Conservation (phyloP, 345 rosid genomes). For the Litchi chinensis region DNA sequence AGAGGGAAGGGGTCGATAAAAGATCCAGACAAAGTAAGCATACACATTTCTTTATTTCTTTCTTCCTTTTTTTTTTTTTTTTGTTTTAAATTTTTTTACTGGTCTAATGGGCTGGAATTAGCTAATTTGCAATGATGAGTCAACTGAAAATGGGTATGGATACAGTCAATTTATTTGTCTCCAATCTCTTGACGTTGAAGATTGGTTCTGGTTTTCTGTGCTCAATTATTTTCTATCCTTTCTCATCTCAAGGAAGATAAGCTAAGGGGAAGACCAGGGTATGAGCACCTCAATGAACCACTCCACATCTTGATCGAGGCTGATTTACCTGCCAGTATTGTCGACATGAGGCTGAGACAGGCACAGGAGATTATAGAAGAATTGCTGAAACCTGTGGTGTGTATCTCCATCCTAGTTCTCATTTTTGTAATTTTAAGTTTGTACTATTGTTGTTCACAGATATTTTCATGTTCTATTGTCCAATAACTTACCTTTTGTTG, state of each 20-base stretch:
- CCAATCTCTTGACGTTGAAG: not conserved
- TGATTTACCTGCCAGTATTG: constrained; percentile 66
- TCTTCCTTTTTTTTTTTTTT: not conserved
- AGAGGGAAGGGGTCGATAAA: constrained; percentile 99
- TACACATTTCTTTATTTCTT: not conserved
- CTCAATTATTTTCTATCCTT: constrained; percentile 23
- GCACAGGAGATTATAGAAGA: constrained; percentile 87
- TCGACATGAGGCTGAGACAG: constrained; percentile 62
- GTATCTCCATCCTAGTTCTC: constrained; percentile 22
- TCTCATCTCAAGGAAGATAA: constrained; percentile 58
- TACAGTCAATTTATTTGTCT: constrained; percentile 1
- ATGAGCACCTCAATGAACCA: constrained; percentile 75
- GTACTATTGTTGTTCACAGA: not conserved
- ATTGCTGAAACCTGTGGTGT: constrained; percentile 92
- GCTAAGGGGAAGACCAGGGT: constrained; percentile 71
- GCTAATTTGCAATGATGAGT: not conserved
- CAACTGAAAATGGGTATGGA: constrained; percentile 6
- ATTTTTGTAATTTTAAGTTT: not conserved
- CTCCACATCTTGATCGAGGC: constrained; percentile 77
- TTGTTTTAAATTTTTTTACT: not conserved
- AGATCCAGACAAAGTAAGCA: constrained; percentile 87
- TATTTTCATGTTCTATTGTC: not conserved
- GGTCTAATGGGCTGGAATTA: not conserved
- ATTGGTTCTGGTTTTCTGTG: constrained; percentile 11
- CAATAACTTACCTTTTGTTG: constrained; percentile 9